Conservation (phyloP, 805 yeast genomes). For the Komagataella mondaviorum region DNA sequence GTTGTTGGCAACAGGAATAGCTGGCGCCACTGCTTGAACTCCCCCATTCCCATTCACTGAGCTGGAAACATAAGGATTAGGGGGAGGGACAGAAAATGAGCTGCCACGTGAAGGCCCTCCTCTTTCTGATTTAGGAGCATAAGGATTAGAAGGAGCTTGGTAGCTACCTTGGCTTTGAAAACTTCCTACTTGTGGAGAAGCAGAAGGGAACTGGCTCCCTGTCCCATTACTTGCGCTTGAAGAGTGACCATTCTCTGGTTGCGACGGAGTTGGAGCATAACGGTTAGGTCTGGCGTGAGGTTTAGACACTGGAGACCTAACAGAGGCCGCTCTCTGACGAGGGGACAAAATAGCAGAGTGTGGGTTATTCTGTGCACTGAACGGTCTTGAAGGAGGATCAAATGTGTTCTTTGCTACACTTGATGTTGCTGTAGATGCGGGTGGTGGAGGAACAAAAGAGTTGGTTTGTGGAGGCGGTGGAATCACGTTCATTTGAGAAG, state of each 20-base stretch:
- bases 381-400: background rate
- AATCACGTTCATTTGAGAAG: conserved; percentile 9
- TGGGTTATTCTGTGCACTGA: background rate
- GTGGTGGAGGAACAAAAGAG: conserved; percentile 22
- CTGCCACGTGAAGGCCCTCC: background rate
- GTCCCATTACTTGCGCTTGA: background rate
- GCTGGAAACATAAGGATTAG: background rate
- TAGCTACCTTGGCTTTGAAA: background rate
- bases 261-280: conserved; percentile 6
- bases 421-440: conserved; percentile 11
- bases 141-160: background rate
- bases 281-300: conserved; percentile 4
- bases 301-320: conserved; percentile 4
- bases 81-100: background rate
- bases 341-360: background rate
- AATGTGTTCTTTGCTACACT: background rate
- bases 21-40: background rate
- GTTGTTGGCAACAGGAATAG: background rate
- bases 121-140: background rate
- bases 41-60: background rate
- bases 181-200: conserved; percentile 1
- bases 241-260: background rate
- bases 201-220: background rate
- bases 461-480: conserved; percentile 14
- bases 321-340: background rate